These are phyloP conservation scores for Zymoseptoria pseudotritici DNA, from an alignment of 2,329 filamentous ascomycete species.

Conservation along the genomic window DNA sequence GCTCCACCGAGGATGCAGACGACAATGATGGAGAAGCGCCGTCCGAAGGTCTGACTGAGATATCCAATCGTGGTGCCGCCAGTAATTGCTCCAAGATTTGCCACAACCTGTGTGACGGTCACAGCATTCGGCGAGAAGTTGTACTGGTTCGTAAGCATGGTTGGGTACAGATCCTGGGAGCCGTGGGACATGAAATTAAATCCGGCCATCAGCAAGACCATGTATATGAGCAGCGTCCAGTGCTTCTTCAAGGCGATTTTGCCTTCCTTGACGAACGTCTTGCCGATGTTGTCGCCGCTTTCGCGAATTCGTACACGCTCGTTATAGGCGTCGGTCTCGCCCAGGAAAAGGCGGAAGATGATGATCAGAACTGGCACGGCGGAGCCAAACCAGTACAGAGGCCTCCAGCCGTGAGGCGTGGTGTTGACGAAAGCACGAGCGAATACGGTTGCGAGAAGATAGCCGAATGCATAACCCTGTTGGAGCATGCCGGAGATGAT, in stretches of 20 bases:
- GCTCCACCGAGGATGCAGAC: conserved; percentile 59
- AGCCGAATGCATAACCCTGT: conserved; percentile 58
- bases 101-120: conserved; percentile 44
- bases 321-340: conserved; percentile 68
- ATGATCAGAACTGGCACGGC: conserved; percentile 76
- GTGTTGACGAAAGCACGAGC: conserved; percentile 60
- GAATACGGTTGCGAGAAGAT: conserved; percentile 45
- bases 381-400: conserved; percentile 84
- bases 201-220: conserved; percentile 80
- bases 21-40: conserved; percentile 42
- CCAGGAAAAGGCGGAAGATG: conserved; percentile 65
- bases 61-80: conserved; percentile 43
- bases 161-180: conserved; percentile 58
- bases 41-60: conserved; percentile 39
- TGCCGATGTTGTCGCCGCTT: conserved; percentile 52
- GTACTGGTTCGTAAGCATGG: conserved; percentile 53
- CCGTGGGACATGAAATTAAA: conserved; percentile 91
- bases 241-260: conserved; percentile 71
- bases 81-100: conserved; percentile 43
- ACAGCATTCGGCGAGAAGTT: conserved; percentile 43
- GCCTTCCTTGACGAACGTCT: conserved; percentile 67
- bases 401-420: conserved; percentile 72
- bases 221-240: conserved; percentile 72
- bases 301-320: conserved; percentile 59
- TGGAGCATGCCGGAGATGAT: conserved; percentile 56